These are phyloP conservation scores for Galeopsis tetrahit DNA, from an alignment of 257 asterid species.

Conservation along the genomic window DNA sequence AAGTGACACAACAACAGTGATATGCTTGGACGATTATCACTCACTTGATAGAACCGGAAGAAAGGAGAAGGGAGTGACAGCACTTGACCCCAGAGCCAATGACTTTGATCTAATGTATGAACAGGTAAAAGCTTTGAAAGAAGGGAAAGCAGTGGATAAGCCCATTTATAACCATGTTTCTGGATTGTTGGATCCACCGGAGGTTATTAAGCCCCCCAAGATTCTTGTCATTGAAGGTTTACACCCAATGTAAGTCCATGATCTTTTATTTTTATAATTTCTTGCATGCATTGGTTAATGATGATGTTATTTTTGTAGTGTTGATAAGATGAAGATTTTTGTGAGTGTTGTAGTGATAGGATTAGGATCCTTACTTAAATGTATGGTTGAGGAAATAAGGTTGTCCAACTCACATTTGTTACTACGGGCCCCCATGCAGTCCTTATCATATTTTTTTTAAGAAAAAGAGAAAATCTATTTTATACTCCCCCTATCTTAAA, in stretches of 20 bases:
- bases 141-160: constrained; percentile 69
- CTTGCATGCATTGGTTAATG: constrained; percentile 12
- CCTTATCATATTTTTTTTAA: too few species aligned
- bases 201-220: constrained; percentile 88
- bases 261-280: background rate
- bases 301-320: too few species aligned
- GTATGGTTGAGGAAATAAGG: constrained; percentile 57
- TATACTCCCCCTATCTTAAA: too few species aligned
- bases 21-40: constrained; percentile 91
- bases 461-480: too few species aligned
- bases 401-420: constrained; percentile 50
- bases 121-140: constrained; percentile 84
- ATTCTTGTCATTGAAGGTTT: constrained; percentile 95
- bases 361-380: constrained; percentile 32
- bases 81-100: constrained; percentile 91
- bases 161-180: constrained; percentile 92
- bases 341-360: background rate
- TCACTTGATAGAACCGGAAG: constrained; percentile 92
- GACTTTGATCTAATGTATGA: constrained; percentile 91
- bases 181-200: constrained; percentile 92
- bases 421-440: background rate
- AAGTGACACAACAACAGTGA: constrained; percentile 87
- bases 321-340: background rate
- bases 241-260: constrained; percentile 85
- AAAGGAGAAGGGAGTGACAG: constrained; percentile 91